These are phyloP conservation scores for Ogataea hybrid DNA, from an alignment of 1,139 yeast genomes.

Conservation along the genomic window DNA sequence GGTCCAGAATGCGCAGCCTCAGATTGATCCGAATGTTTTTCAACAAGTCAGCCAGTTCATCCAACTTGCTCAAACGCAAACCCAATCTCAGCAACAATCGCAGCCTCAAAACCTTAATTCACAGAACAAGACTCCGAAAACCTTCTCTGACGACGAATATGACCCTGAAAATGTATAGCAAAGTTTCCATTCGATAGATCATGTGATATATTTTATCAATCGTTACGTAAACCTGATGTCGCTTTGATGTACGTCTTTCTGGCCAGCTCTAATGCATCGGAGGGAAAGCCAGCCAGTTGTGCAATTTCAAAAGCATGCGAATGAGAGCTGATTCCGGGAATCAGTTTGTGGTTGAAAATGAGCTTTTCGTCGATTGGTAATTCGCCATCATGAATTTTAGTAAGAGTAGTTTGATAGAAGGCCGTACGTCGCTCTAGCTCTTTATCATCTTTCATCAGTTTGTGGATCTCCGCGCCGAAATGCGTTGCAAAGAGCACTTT, in stretches of 20 bases:
- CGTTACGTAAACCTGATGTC: not conserved
- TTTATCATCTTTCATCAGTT: constrained; percentile 35
- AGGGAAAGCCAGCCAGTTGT: constrained; percentile 78
- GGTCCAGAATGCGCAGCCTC: constrained; percentile 11
- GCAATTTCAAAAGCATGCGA: constrained; percentile 91
- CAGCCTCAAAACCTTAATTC: not conserved
- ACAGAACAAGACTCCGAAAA: not conserved
- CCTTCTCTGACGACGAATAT: constrained; percentile 16
- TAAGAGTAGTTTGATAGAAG: constrained; percentile 53
- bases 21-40: not conserved
- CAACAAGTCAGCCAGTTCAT: constrained; percentile 6
- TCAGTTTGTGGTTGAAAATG: constrained; percentile 60
- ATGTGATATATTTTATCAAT: not conserved
- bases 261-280: constrained; percentile 53
- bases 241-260: constrained; percentile 31
- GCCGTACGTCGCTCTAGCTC: constrained; percentile 37
- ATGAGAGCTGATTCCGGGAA: constrained; percentile 68
- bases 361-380: constrained; percentile 33
- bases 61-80: constrained; percentile 9
- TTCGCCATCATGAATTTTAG: constrained; percentile 19
- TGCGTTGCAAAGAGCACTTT: constrained; percentile 92
- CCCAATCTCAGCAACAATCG: constrained; percentile 1
- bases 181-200: not conserved
- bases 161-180: constrained; percentile 14
- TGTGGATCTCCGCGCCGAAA: constrained; percentile 68